A percentile compares a stretch with the other conserved stretches of the same genome.
These are phyloP conservation scores for Neofusicoccum ribis DNA, from an alignment of 2,329 filamentous ascomycete species.

Conservation along the genomic window DNA sequence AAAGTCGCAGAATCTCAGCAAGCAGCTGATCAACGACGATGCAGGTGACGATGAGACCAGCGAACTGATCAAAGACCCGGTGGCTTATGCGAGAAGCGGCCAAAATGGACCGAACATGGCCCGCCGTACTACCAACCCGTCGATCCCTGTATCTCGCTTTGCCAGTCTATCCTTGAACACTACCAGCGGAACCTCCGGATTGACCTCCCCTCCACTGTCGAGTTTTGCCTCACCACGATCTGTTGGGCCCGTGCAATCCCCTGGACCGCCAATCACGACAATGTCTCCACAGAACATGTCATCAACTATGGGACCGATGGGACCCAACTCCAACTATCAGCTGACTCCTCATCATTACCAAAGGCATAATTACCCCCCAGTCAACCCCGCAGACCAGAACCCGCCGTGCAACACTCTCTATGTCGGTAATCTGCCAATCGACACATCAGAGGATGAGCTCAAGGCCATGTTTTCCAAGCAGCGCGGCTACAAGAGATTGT, in stretches of 20 bases:
- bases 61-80: conserved; percentile 69
- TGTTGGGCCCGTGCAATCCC: conserved; percentile 51
- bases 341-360: conserved; percentile 59
- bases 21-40: conserved; percentile 71
- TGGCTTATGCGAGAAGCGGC: conserved; percentile 73
- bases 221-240: conserved; percentile 53
- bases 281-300: conserved; percentile 59
- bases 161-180: conserved; percentile 71
- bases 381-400: conserved; percentile 94
- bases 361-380: conserved; percentile 73
- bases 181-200: conserved; percentile 45
- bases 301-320: conserved; percentile 51
- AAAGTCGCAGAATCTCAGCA: conserved; percentile 54
- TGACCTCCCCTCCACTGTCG: conserved; percentile 54
- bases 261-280: conserved; percentile 43
- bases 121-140: conserved; percentile 70
- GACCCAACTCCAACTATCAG: conserved; percentile 55
- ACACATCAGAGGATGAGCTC: conserved; percentile 92
- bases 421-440: conserved; percentile 91
- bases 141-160: conserved; percentile 70
- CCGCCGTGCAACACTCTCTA: conserved; percentile 98
- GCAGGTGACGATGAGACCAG: conserved; percentile 70
- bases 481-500: conserved; percentile 91
- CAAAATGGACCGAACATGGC: conserved; percentile 50
- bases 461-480: conserved; percentile 92